Evolutionary conservation across 2,329 filamentous ascomycete genomes (phyloP).

Genomic region (Calcarisporium arbuscula): DNA sequence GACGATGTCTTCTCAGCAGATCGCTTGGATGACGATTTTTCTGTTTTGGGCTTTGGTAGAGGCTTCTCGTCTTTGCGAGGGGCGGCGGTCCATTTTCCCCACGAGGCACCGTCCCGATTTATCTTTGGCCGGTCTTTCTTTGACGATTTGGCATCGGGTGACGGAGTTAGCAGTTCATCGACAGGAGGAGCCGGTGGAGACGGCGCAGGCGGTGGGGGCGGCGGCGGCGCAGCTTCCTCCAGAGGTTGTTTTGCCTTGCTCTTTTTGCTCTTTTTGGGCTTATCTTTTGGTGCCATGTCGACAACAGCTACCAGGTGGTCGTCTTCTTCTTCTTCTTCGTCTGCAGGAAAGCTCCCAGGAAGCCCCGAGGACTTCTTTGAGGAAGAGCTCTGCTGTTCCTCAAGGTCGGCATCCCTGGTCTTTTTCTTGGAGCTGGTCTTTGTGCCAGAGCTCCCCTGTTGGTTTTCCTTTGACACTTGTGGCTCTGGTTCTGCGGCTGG

Average conservation of each 20-base stretch:
- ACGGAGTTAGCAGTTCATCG: slow-evolving; percentile 43
- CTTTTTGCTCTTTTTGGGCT: slow-evolving; percentile 30
- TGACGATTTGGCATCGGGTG: slow-evolving; percentile 50
- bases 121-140: slow-evolving; percentile 75
- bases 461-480: neutral
- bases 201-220: slow-evolving; percentile 38
- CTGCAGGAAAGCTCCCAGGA: slow-evolving; percentile 53
- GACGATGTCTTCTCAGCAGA: slow-evolving; percentile 50
- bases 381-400: slow-evolving; percentile 20
- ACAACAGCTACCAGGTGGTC: slow-evolving; percentile 45
- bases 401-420: slow-evolving; percentile 27
- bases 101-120: slow-evolving; percentile 63
- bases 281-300: slow-evolving; percentile 39
- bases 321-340: slow-evolving; percentile 44
- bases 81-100: slow-evolving; percentile 68
- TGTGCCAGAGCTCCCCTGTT: neutral
- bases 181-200: slow-evolving; percentile 40
- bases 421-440: slow-evolving; percentile 38
- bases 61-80: slow-evolving; percentile 38
- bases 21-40: slow-evolving; percentile 51
- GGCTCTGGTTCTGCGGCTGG: slow-evolving; percentile 18
- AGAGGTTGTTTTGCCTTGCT: slow-evolving; percentile 17
- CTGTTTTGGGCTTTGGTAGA: slow-evolving; percentile 57
- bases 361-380: slow-evolving; percentile 22
- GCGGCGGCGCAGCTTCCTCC: slow-evolving; percentile 24